Evolutionary conservation across 768 basidiomycete species (phyloP).

Genomic region (Pulveroboletus frians): DNA sequence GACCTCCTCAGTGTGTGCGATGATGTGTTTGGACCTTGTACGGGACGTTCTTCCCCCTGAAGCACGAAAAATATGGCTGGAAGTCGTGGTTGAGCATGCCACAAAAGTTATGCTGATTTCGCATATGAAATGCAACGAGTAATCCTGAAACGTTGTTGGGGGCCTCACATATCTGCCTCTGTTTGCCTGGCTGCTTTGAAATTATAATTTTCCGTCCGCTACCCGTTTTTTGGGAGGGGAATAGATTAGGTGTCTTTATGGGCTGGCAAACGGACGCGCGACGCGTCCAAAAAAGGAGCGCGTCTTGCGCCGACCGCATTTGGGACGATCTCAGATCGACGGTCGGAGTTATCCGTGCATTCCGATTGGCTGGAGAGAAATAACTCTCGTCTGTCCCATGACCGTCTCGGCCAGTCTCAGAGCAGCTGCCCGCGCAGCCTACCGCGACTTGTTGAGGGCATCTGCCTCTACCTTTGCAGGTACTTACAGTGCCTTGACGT

Average conservation of each 20-base stretch:
- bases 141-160: conserved; percentile 15
- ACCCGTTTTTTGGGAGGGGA: conserved; percentile 22
- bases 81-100: background rate
- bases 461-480: conserved; percentile 64
- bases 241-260: conserved; percentile 29
- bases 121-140: conserved; percentile 14
- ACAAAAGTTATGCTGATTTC: conserved; percentile 16
- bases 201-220: conserved; percentile 27
- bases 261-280: conserved; percentile 22
- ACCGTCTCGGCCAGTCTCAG: conserved; percentile 51
- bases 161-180: conserved; percentile 12
- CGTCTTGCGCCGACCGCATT: conserved; percentile 35
- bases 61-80: conserved; percentile 16
- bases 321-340: conserved; percentile 32
- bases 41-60: conserved; percentile 12
- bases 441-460: conserved; percentile 65
- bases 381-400: conserved; percentile 31
- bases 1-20: background rate
- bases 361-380: conserved; percentile 13
- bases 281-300: conserved; percentile 36
- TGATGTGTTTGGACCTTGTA: background rate
- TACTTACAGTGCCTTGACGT: conserved; percentile 13
- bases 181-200: conserved; percentile 17
- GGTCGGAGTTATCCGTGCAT: conserved; percentile 10
- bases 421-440: conserved; percentile 68